A percentile compares a stretch with the other conserved stretches of the same genome.
Conservation (phyloP, 768 basidiomycete species). For the Boletus rufocinnamomeus region DNA sequence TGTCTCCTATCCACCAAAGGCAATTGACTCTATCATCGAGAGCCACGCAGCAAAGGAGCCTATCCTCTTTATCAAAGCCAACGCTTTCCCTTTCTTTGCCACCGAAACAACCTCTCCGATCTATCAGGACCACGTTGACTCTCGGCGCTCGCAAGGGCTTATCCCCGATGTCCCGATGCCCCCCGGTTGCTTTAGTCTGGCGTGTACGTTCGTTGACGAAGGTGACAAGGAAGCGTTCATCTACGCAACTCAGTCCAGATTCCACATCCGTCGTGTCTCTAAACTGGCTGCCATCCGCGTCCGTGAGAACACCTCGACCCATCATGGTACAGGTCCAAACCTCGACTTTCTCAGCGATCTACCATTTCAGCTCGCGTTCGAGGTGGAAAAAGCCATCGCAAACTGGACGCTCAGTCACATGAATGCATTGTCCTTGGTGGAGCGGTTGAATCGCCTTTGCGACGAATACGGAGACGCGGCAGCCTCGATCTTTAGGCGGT, state of each 20-base stretch:
- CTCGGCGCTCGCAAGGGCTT: slow-evolving; percentile 32
- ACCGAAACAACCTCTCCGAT: neutral
- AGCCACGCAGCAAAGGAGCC: slow-evolving; percentile 12
- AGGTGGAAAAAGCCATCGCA: slow-evolving; percentile 40
- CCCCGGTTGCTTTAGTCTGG: slow-evolving; percentile 31
- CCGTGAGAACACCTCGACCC: slow-evolving; percentile 15
- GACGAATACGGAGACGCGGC: slow-evolving; percentile 13
- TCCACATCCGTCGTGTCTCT: slow-evolving; percentile 22
- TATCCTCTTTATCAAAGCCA: slow-evolving; percentile 36
- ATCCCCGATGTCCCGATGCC: slow-evolving; percentile 28
- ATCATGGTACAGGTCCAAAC: neutral
- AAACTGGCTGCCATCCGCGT: slow-evolving; percentile 17
- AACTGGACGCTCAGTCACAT: slow-evolving; percentile 27
- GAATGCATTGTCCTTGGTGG: slow-evolving; percentile 27
- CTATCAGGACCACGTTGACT: neutral
- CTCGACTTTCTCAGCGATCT: slow-evolving; percentile 32
- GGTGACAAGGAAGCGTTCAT: slow-evolving; percentile 34
- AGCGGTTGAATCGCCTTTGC: slow-evolving; percentile 24
- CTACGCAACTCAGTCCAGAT: slow-evolving; percentile 20
- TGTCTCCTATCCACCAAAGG: slow-evolving; percentile 25
- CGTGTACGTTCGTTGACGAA: slow-evolving; percentile 31
- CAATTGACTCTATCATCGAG: slow-evolving; percentile 26
- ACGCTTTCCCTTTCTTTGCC: slow-evolving; percentile 36
- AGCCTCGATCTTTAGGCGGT: slow-evolving; percentile 27
- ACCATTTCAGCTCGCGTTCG: slow-evolving; percentile 40